Conservation (phyloP, 2,329 filamentous ascomycete genomes). For the Elsinoe australis region DNA sequence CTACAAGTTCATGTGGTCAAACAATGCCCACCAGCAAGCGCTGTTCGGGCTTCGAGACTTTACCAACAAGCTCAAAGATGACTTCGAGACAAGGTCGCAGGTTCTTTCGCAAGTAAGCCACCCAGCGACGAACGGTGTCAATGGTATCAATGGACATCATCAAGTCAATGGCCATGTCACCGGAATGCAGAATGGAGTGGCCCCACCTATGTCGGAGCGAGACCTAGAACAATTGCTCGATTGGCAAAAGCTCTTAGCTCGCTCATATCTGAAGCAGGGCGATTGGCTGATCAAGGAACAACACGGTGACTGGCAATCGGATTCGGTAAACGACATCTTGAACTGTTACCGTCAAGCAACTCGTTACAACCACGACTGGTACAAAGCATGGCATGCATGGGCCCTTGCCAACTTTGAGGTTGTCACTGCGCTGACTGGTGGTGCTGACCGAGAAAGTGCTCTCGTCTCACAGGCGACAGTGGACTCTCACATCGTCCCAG, state of each 20-base stretch:
- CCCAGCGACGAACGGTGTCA: slow-evolving; percentile 36
- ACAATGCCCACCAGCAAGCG: slow-evolving; percentile 58
- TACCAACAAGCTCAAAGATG: slow-evolving; percentile 51
- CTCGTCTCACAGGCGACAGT: slow-evolving; percentile 60
- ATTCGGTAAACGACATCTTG: slow-evolving; percentile 79
- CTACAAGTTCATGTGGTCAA: slow-evolving; percentile 93
- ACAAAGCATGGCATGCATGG: slow-evolving; percentile 99
- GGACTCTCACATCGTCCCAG: slow-evolving; percentile 84
- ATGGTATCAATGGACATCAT: slow-evolving; percentile 41
- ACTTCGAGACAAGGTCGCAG: slow-evolving; percentile 42
- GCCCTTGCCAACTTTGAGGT: slow-evolving; percentile 97
- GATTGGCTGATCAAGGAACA: slow-evolving; percentile 89
- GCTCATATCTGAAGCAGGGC: slow-evolving; percentile 92
- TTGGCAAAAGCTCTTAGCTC: slow-evolving; percentile 67
- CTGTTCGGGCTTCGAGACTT: slow-evolving; percentile 56
- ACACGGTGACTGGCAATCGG: slow-evolving; percentile 80
- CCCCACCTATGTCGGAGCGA: slow-evolving; percentile 29
- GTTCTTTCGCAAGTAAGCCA: slow-evolving; percentile 24
- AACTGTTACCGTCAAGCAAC: slow-evolving; percentile 88
- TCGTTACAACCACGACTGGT: slow-evolving; percentile 88
- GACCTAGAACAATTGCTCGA: slow-evolving; percentile 45
- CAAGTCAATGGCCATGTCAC: slow-evolving; percentile 35
- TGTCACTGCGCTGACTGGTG: slow-evolving; percentile 69
- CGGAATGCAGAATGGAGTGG: slow-evolving; percentile 29
- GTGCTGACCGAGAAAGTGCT: slow-evolving; percentile 52